These are phyloP conservation scores for Blastobotrys buckinghamii DNA, from an alignment of 1,139 yeast species.

Conservation along the genomic window DNA sequence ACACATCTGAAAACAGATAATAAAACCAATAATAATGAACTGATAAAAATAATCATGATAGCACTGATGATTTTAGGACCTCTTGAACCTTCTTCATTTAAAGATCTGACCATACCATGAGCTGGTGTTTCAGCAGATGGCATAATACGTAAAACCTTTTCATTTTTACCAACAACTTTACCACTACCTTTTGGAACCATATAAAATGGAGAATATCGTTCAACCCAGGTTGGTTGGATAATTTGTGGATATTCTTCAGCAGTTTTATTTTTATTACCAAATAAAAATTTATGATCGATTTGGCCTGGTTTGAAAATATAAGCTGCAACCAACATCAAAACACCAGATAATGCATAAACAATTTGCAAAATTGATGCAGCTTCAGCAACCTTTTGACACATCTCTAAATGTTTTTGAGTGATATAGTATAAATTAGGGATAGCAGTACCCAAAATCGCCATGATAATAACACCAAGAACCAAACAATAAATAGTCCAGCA, in stretches of 20 bases:
- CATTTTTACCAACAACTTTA: slow-evolving; percentile 5
- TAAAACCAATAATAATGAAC: slow-evolving; percentile 50
- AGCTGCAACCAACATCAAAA: slow-evolving; percentile 46
- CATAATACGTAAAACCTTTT: slow-evolving; percentile 3
- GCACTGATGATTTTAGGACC: slow-evolving; percentile 9
- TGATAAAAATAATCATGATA: slow-evolving; percentile 35
- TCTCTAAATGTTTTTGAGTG: slow-evolving; percentile 39
- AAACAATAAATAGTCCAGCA: slow-evolving; percentile 50
- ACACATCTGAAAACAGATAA: slow-evolving; percentile 55
- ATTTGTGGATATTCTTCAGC: slow-evolving; percentile 35
- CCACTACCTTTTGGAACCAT: slow-evolving; percentile 23
- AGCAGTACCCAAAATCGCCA: slow-evolving; percentile 64
- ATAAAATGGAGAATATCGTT: slow-evolving; percentile 50
- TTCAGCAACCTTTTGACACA: slow-evolving; percentile 53
- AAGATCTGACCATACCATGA: slow-evolving; percentile 7
- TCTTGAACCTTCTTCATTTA: slow-evolving; percentile 2
- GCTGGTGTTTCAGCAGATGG: slow-evolving; percentile 10
- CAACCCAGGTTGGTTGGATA: slow-evolving; percentile 78
- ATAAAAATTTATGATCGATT: slow-evolving; percentile 35
- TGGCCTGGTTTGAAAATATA: slow-evolving; percentile 51
- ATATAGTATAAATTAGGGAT: slow-evolving; percentile 59
- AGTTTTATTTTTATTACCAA: slow-evolving; percentile 34
- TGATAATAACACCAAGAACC: slow-evolving; percentile 55
- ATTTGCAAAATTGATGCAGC: slow-evolving; percentile 54
- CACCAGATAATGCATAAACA: slow-evolving; percentile 52